Conservation (phyloP, 164 flowering plant genomes). For the Umbilicus rupestris region DNA sequence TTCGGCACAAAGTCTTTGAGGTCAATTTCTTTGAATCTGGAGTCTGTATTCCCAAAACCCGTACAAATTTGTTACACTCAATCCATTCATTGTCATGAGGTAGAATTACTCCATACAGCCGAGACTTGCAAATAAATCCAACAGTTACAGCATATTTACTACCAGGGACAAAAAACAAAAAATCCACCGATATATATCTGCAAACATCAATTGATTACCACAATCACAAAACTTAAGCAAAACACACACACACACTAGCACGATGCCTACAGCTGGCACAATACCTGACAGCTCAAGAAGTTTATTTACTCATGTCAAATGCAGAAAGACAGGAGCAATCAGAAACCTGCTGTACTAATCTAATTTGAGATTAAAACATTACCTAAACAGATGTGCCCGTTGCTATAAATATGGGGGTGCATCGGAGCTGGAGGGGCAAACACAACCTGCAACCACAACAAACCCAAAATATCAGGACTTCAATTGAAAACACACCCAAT, state of each 20-base stretch:
- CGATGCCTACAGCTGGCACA: not conserved
- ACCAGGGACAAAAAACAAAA: not conserved
- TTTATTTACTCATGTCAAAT: not conserved
- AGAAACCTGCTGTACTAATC: not conserved
- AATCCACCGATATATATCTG: not conserved
- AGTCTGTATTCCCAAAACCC: not conserved
- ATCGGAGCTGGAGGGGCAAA: conserved; percentile 79
- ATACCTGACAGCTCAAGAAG: not conserved
- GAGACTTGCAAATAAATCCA: not conserved
- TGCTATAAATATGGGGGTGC: conserved; percentile 95
- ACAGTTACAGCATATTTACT: not conserved
- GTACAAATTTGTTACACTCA: too few relatives aligned
- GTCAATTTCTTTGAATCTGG: not conserved
- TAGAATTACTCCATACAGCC: not conserved
- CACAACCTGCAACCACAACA: conserved; percentile 51
- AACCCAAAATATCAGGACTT: not conserved
- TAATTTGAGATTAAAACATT: not conserved
- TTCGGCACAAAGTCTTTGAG: not conserved
- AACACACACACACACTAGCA: too few relatives aligned
- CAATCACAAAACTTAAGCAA: too few relatives aligned
- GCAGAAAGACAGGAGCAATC: not conserved
- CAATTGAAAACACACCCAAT: not conserved
- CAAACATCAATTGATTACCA: not conserved
- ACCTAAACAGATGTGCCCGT: conserved; percentile 97
- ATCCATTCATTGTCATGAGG: not conserved